Evolutionary conservation across 495 filamentous ascomycete genomes (phyloP).

Genomic region (Cryomyces antarcticus): DNA sequence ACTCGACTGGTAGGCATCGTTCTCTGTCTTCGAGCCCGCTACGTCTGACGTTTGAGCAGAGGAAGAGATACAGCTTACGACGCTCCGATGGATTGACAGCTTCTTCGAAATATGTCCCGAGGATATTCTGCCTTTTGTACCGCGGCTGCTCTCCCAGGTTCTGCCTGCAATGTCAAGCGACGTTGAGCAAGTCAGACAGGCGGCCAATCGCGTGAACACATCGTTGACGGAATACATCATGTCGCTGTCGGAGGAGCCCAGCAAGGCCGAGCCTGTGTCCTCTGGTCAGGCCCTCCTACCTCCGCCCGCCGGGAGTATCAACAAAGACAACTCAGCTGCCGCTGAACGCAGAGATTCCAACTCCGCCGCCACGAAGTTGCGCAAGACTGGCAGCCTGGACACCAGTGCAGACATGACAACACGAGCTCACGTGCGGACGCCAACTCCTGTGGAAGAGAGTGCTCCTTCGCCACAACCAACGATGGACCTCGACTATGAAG

Average conservation of each 20-base stretch:
- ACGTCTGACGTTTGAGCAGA: slow-evolving; percentile 26
- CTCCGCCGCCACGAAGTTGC: not conserved
- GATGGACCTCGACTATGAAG: slow-evolving; percentile 82
- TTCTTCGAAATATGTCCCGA: slow-evolving; percentile 96
- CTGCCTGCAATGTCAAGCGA: slow-evolving; percentile 88
- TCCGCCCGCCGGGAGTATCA: slow-evolving; percentile 17
- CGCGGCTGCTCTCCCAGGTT: slow-evolving; percentile 73
- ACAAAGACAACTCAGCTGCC: slow-evolving; percentile 22
- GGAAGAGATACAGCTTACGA: slow-evolving; percentile 76
- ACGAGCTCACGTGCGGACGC: slow-evolving; percentile 12
- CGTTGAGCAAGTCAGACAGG: slow-evolving; percentile 69
- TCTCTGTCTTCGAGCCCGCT: not conserved
- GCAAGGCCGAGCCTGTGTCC: slow-evolving; percentile 18
- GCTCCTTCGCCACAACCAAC: slow-evolving; percentile 21
- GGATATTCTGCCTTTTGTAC: slow-evolving; percentile 90
- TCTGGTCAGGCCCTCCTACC: slow-evolving; percentile 9
- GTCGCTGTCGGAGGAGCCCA: slow-evolving; percentile 61
- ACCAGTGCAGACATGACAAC: not conserved
- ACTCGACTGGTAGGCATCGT: slow-evolving; percentile 46
- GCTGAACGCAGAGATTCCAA: slow-evolving; percentile 19
- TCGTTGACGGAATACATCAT: slow-evolving; percentile 83
- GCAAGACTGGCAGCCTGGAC: slow-evolving; percentile 6
- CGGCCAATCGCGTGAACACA: slow-evolving; percentile 72
- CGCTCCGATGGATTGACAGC: slow-evolving; percentile 83
- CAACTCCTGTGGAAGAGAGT: slow-evolving; percentile 18